These are phyloP conservation scores for Podaxis carcinomalis DNA, from an alignment of 768 basidiomycete species.

Conservation along the genomic window DNA sequence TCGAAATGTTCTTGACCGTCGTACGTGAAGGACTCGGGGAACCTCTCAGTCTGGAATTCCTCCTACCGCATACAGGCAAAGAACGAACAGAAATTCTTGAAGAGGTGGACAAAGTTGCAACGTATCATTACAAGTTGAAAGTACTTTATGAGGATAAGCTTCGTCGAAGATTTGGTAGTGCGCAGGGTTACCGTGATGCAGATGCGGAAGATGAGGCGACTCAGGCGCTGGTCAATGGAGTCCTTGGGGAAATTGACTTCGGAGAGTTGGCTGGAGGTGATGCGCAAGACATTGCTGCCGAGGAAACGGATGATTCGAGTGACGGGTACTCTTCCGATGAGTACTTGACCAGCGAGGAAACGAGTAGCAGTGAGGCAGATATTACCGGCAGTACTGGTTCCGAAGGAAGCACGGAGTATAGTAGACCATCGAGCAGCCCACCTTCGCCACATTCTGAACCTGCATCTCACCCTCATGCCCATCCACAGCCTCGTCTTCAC, in stretches of 20 bases:
- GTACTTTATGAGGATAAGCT: conserved; percentile 89
- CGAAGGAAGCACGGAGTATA: conserved; percentile 23
- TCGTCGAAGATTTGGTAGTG: conserved; percentile 75
- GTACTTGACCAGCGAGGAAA: conserved; percentile 30
- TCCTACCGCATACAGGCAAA: conserved; percentile 78
- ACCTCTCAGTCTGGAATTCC: conserved; percentile 77
- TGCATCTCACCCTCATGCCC: conserved; percentile 5
- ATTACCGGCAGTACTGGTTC: conserved; percentile 21
- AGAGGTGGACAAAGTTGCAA: conserved; percentile 86
- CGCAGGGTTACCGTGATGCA: conserved; percentile 40
- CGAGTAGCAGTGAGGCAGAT: background rate
- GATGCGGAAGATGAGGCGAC: conserved; percentile 84
- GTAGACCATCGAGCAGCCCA: background rate
- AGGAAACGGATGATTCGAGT: conserved; percentile 52
- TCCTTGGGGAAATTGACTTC: conserved; percentile 80
- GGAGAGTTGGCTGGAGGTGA: conserved; percentile 76
- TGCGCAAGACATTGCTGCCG: conserved; percentile 76
- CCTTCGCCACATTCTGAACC: background rate
- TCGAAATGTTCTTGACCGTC: conserved; percentile 89
- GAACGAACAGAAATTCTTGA: conserved; percentile 74
- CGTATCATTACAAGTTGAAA: conserved; percentile 94
- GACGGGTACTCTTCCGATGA: conserved; percentile 41
- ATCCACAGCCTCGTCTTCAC: conserved; percentile 5
- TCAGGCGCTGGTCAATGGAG: conserved; percentile 71
- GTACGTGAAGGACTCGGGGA: conserved; percentile 84